phyloP scores from a whole-genome alignment of 371 early-diverging fungal genomes.

The Mortierella sp. region DNA sequence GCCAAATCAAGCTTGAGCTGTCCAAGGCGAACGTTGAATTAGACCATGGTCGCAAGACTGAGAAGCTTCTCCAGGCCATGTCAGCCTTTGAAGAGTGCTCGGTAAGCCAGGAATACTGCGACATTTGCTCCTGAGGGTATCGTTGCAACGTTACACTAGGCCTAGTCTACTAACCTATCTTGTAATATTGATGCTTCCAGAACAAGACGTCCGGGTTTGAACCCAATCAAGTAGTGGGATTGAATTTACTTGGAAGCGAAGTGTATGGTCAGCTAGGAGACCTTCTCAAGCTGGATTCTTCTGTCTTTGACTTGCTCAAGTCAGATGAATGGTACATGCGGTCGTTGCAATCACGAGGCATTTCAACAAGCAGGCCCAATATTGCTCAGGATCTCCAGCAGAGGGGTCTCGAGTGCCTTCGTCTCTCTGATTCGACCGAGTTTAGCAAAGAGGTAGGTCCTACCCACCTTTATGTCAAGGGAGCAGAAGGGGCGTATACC shows the following conservation, averaged over 20 bases:
- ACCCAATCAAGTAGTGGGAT: slow-evolving; percentile 8
- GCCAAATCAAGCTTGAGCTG: slow-evolving; percentile 28
- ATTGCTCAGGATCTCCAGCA: slow-evolving; percentile 32
- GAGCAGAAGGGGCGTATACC: no score
- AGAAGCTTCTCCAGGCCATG: slow-evolving; percentile 17
- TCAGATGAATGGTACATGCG: slow-evolving; percentile 18
- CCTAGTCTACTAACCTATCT: no score
- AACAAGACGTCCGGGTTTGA: slow-evolving; percentile 1
- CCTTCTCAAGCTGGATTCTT: slow-evolving; percentile 16
- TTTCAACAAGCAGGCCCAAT: background rate
- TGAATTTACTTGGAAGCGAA: slow-evolving; percentile 32
- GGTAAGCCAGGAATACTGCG: slow-evolving; percentile 12
- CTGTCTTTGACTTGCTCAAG: slow-evolving; percentile 3
- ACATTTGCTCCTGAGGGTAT: no score
- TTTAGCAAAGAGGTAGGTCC: slow-evolving; percentile 18
- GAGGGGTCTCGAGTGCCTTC: slow-evolving; percentile 32
- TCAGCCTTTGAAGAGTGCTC: slow-evolving; percentile 20
- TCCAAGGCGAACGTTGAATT: slow-evolving; percentile 15
- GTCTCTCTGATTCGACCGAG: slow-evolving; percentile 4
- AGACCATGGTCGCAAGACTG: slow-evolving; percentile 16
- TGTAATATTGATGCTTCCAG: no score
- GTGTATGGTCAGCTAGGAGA: slow-evolving; percentile 34
- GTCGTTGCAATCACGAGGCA: slow-evolving; percentile 11
- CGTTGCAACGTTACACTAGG: no score
- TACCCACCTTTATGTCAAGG: no score